These are phyloP conservation scores for Pythium myriotylum DNA, from an alignment of 352 stramenopile genomes.

Conservation along the genomic window DNA sequence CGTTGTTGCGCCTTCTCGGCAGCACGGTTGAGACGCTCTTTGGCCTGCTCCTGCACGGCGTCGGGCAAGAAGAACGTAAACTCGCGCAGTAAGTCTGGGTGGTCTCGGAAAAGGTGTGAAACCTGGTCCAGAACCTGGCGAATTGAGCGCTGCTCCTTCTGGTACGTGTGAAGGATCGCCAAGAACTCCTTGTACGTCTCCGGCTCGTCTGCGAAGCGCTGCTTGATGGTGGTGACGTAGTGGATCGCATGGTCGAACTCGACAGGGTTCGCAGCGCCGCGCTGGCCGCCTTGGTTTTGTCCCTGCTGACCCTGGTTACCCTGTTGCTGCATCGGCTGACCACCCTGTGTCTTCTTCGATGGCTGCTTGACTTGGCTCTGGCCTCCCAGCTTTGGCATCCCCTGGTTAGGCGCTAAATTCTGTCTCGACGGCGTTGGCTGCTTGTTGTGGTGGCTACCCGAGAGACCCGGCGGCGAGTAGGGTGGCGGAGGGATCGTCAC, in stretches of 20 bases:
- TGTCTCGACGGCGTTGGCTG: slow-evolving; percentile 60
- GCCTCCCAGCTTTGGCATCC: slow-evolving; percentile 36
- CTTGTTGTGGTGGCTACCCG: slow-evolving; percentile 36
- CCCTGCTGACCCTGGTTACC: slow-evolving; percentile 2
- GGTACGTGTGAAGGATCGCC: slow-evolving; percentile 99
- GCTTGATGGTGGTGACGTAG: slow-evolving; percentile 99
- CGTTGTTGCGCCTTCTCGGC: slow-evolving; percentile 94
- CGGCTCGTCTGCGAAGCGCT: slow-evolving; percentile 96
- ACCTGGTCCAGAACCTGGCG: slow-evolving; percentile 98
- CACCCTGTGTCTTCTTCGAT: slow-evolving; percentile 56
- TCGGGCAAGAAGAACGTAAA: slow-evolving; percentile 99
- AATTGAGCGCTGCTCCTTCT: slow-evolving; percentile 99
- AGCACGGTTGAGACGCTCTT: slow-evolving; percentile 94
- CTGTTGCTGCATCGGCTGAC: slow-evolving; percentile 28
- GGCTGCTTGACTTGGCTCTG: slow-evolving; percentile 38
- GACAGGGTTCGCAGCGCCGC: slow-evolving; percentile 85
- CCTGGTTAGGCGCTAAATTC: slow-evolving; percentile 35
- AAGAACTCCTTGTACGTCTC: slow-evolving; percentile 99
- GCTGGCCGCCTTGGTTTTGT: slow-evolving; percentile 16
- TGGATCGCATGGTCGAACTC: slow-evolving; percentile 99
- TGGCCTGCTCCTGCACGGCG: slow-evolving; percentile 97
- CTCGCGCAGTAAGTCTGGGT: slow-evolving; percentile 98
- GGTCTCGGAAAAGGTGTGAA: slow-evolving; percentile 98
- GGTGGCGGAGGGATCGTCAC: slow-evolving; percentile 69
- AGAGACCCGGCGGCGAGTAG: slow-evolving; percentile 60